Evolutionary conservation across 176 grass and related monocot species (phyloP).

Genomic region (Neostapfia colusana): DNA sequence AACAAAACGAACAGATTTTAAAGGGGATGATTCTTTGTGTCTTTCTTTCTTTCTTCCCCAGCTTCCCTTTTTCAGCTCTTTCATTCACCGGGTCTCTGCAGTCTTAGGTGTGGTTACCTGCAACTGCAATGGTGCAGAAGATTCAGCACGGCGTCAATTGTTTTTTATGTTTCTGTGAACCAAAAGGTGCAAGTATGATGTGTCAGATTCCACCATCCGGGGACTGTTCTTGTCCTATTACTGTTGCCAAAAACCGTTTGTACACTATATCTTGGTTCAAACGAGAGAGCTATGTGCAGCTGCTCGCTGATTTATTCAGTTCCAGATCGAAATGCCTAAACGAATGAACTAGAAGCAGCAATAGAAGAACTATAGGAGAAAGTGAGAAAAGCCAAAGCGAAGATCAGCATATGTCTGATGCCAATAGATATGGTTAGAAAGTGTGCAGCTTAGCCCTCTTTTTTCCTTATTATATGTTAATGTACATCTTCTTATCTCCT

Average conservation of each 20-base stretch:
- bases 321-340: not conserved
- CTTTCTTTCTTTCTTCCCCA: not conserved
- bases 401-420: not conserved
- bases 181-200: constrained; percentile 4
- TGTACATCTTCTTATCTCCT: not conserved
- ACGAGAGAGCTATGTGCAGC: too few species aligned
- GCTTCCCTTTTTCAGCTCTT: constrained; percentile 2
- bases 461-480: not conserved
- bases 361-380: not conserved
- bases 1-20: constrained; percentile 10
- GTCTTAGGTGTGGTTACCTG: not conserved
- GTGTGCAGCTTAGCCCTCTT: not conserved
- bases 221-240: not conserved
- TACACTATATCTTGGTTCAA: too few species aligned
- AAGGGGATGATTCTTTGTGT: constrained; percentile 22
- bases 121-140: not conserved
- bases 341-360: not conserved
- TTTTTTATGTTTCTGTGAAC: not conserved
- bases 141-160: not conserved
- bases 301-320: too few species aligned
- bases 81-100: not conserved
- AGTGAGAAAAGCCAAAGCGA: not conserved
- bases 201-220: constrained; percentile 4
- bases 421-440: not conserved
- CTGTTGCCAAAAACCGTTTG: not conserved